Evolutionary conservation across 495 filamentous ascomycete genomes (phyloP), one percentile per base, ranked within the genome.

Genomic region (Neurospora sp.): DNA sequence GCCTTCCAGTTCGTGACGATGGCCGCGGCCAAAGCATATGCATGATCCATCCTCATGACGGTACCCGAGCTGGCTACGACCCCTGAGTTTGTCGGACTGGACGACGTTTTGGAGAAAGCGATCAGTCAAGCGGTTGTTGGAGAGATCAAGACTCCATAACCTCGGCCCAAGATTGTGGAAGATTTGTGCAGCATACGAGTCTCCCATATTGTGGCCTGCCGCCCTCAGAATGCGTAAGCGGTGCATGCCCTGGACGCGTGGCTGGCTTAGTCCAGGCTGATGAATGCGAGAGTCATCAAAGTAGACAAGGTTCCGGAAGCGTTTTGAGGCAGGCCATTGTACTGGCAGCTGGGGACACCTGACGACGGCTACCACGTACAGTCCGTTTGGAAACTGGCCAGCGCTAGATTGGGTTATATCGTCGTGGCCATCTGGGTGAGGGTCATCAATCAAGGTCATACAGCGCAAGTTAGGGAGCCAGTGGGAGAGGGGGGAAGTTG

Each of bases 131-230:
- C 75, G 79, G 70, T 86, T 86, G n/a, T 79, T 38, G 73, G 79
- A 84, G 1, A 86, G 72, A 44, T 86, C 83, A 11, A 86, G 70
- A 71, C 85, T 84, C 85, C 84, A 86, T 22, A 86, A 71, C 27
- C 80, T 82, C 10, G 70, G 65, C 22, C 71, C 31, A 44, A 85
- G 83, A 0, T 74, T 53, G 53, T 71, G 39, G 61, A 83, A 74
- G 18, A 86, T 74, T 18, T 78, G 37, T 18, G 37, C 59, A 0
- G 79, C 80, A 0, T 76, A 76, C 4, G 39, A 7, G 44, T 84
- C 79, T 46, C 82, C 82, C 71, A 85, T 74, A 70, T 82, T 80
- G 6, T 79, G 78, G 14, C 81, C 79, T 38, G 74, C 75, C 0
- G 71, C 79, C 70, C 81, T 86, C 2, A 86, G 71, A 9, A 86